phyloP scores from a whole-genome alignment of 176 grass and related monocot species.

The Elaeis guineensis region DNA sequence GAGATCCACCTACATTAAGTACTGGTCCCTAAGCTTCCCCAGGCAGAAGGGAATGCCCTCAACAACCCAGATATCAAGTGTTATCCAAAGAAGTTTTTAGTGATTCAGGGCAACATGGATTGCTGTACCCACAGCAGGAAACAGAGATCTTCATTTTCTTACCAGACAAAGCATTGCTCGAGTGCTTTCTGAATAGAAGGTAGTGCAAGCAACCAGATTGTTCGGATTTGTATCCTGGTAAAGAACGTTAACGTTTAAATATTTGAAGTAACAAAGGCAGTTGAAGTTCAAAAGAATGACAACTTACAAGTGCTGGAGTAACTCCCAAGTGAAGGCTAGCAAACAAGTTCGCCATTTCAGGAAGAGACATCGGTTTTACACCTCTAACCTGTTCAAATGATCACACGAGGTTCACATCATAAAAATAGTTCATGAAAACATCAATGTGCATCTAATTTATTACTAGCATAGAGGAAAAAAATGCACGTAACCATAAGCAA shows the following conservation, averaged over 20 bases:
- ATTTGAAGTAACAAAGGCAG: conserved; percentile 12
- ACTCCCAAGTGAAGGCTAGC: conserved; percentile 73
- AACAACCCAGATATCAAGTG: too few species aligned
- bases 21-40: too few species aligned
- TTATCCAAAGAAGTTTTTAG: too few species aligned
- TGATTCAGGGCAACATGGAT: neutral
- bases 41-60: too few species aligned
- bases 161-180: conserved; percentile 83
- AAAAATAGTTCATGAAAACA: neutral
- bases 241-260: conserved; percentile 16
- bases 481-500: too few species aligned
- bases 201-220: conserved; percentile 78
- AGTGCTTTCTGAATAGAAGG: conserved; percentile 89
- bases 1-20: too few species aligned
- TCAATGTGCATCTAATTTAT: neutral
- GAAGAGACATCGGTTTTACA: conserved; percentile 75
- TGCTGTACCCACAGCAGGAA: neutral
- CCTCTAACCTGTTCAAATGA: conserved; percentile 60
- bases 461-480: too few species aligned
- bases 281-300: conserved; percentile 1
- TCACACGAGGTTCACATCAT: conserved; percentile 6
- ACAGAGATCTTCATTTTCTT: conserved; percentile 23
- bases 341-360: conserved; percentile 81
- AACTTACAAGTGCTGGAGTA: conserved; percentile 85
- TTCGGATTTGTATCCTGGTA: conserved; percentile 87